Percentiles rank a stretch among this genome's conserved stretches.
Conservation (phyloP, 805 yeast genomes). For the Cyberlindnera nakhonratchasimensis region DNA sequence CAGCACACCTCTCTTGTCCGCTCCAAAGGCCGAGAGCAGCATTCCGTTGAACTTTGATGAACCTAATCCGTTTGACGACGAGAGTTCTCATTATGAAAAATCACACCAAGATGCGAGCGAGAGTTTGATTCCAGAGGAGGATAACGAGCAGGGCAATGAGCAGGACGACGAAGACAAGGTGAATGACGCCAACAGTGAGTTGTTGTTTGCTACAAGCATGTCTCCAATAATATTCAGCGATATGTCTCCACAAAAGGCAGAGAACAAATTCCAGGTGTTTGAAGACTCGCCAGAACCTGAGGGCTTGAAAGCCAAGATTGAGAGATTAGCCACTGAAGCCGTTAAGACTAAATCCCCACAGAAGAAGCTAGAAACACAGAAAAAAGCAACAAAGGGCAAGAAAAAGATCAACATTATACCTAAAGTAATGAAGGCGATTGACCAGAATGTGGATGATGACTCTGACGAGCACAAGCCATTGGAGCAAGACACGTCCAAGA, state of each 20-base stretch:
- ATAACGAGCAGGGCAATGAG: constrained; percentile 3
- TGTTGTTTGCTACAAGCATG: constrained; percentile 20
- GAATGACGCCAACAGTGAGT: constrained; percentile 9
- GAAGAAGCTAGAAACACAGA: neutral
- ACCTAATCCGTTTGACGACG: constrained; percentile 23
- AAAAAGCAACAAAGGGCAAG: neutral
- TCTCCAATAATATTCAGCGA: constrained; percentile 23
- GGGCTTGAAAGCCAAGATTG: constrained; percentile 14
- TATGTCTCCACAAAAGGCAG: constrained; percentile 17
- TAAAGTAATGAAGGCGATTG: neutral
- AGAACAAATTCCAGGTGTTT: constrained; percentile 21
- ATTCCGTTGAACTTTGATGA: constrained; percentile 28
- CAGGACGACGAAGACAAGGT: constrained; percentile 6
- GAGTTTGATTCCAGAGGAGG: constrained; percentile 12
- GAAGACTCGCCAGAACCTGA: constrained; percentile 21
- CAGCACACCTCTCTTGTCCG: constrained; percentile 3
- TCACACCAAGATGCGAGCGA: constrained; percentile 10
- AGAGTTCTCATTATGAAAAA: constrained; percentile 3
- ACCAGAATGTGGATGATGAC: constrained; percentile 14
- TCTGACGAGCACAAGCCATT: constrained; percentile 24
- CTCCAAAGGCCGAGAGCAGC: constrained; percentile 9
- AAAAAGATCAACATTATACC: neutral
- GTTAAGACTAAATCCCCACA: constrained; percentile 6
- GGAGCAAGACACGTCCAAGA: constrained; percentile 21
- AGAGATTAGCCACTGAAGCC: constrained; percentile 20